Evolutionary conservation across 2,329 filamentous ascomycete genomes (phyloP).

Genomic region (Trichoderma guizhouense): DNA sequence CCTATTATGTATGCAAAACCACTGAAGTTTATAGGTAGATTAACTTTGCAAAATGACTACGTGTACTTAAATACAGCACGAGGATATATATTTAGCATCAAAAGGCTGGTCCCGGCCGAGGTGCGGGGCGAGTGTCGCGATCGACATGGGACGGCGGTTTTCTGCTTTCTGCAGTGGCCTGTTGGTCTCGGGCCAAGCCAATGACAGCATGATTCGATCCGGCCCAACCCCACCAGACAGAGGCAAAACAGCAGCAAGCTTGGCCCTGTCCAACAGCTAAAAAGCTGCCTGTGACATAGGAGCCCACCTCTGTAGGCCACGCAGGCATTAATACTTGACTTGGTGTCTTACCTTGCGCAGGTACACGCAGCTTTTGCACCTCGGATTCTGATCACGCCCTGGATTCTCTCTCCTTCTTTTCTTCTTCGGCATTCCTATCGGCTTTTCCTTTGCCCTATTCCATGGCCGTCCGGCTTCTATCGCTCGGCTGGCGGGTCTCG

Average conservation of each 20-base stretch:
- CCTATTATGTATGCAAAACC: neutral
- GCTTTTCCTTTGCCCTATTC: neutral
- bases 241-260: neutral
- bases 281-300: neutral
- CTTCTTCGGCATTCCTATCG: neutral
- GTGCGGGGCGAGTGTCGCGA: neutral
- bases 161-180: neutral
- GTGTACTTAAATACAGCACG: too few relatives aligned
- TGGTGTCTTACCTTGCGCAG: neutral
- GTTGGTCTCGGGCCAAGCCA: neutral
- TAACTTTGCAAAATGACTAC: too few relatives aligned
- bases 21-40: too few relatives aligned
- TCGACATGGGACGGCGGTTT: neutral
- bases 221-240: neutral
- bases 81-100: neutral
- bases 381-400: neutral
- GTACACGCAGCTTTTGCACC: neutral
- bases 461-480: conserved; percentile 9
- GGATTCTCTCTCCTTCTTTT: neutral
- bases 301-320: neutral
- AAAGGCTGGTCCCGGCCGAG: neutral
- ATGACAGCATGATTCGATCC: neutral
- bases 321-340: neutral
- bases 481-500: conserved; percentile 10
- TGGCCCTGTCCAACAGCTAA: neutral